These are phyloP conservation scores for Corymbia maculata DNA, from an alignment of 345 rosid species.

Conservation along the genomic window DNA sequence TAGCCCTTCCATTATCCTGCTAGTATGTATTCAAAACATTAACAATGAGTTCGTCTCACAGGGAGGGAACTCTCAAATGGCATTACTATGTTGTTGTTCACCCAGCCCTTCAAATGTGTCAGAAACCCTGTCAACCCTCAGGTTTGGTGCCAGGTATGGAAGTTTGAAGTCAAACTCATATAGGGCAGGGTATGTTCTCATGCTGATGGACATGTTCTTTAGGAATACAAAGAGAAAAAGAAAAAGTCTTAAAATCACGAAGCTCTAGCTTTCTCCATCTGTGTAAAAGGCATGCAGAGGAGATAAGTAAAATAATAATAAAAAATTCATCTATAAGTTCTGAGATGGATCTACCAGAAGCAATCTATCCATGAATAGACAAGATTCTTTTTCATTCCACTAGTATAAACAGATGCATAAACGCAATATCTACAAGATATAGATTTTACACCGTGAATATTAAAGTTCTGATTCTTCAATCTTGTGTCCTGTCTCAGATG, in stretches of 20 bases:
- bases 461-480: not conserved
- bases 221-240: not conserved
- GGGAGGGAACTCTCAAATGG: conserved; percentile 85
- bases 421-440: not conserved
- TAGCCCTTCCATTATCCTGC: not conserved
- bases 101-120: conserved; percentile 71
- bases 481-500: not conserved
- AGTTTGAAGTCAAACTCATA: not conserved
- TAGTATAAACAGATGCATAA: not conserved
- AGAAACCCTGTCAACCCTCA: conserved; percentile 82
- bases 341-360: not conserved
- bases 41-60: conserved; percentile 8
- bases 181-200: not conserved
- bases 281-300: not conserved
- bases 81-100: conserved; percentile 85
- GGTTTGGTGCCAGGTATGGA: conserved; percentile 77
- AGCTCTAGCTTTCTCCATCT: not conserved
- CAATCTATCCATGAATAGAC: not conserved
- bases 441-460: not conserved
- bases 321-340: not conserved
- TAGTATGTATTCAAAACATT: not conserved
- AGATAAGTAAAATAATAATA: not conserved
- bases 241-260: not conserved
- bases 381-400: not conserved
- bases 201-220: not conserved